Base-by-base conservation (phyloP, 1,284 basidiomycete genomes). In the Meira miltonrushii region DNA sequence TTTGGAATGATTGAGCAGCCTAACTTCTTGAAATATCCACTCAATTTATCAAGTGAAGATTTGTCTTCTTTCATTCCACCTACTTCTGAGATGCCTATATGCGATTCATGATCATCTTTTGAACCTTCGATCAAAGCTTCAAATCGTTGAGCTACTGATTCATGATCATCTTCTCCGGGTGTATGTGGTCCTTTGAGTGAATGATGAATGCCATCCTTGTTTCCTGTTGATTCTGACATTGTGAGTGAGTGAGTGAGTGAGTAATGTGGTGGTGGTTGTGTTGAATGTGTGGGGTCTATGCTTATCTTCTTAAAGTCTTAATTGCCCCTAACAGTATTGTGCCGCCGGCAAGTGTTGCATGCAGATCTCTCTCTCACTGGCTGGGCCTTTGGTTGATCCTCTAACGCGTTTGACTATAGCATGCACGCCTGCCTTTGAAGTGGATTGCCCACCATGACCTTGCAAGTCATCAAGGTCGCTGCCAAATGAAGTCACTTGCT, bases 101-200 rank as follows among this genome's bases (percentile, higher is more conserved):
- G 46, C 12, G 21, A n/a, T 48, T 48, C 46, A 25, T 48, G 46
- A 19, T 48, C 50, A 13, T 39, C 37, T 13, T 53, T 39, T n/a
- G 50, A 41, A 19, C 23, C 38, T 25, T 53, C 50, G 4, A 53
- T 41, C 17, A 53, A 25, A 4, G 37, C 50, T 41, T 53, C 50
- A 13, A 53, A 39, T 39, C 28, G 19, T 33, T 53, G 50, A 2
- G 50, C 50, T 2, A 41, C 13, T 2, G n/a, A 13, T 33, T 53
- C 39, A 25, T 53, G 50, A 19, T 53, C 15, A 33, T 33, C 50
- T 33, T 37, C 37, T 39, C 17, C n/a, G 3, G 48, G 55, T n/a
- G 46, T n/a, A 12, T 48, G 25, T 19, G 48, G 25, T 10, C 28
- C 50, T 23, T 38, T 48, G 7, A 53, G 37, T 12, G 50, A 41